Evolutionary conservation across 306 rosid genomes (phyloP).

Genomic region (Quercus berberidifolia): DNA sequence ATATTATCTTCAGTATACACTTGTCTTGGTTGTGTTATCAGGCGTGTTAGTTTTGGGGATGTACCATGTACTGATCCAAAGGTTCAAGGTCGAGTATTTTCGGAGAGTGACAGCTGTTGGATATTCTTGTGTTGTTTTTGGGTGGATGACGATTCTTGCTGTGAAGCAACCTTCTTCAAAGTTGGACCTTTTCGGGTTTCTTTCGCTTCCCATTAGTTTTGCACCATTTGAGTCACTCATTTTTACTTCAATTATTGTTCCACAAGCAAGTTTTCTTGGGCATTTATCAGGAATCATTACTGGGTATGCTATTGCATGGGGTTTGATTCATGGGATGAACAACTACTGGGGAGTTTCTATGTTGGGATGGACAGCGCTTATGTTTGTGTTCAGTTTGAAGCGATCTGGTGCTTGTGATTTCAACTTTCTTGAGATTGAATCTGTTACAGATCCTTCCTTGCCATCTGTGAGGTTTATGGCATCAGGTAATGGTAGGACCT

Average conservation of each 20-base stretch:
- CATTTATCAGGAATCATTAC: slow-evolving; percentile 91
- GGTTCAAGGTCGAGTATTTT: slow-evolving; percentile 81
- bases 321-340: slow-evolving; percentile 90
- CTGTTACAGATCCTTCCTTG: slow-evolving; percentile 72
- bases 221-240: slow-evolving; percentile 94
- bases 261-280: slow-evolving; percentile 95
- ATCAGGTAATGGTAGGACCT: slow-evolving; percentile 69
- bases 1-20: slow-evolving; percentile 91
- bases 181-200: slow-evolving; percentile 88
- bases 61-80: slow-evolving; percentile 80
- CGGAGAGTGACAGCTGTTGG: slow-evolving; percentile 92
- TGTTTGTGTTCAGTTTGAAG: slow-evolving; percentile 73
- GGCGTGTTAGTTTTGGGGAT: slow-evolving; percentile 73
- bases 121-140: slow-evolving; percentile 98
- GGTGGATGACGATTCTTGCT: slow-evolving; percentile 97
- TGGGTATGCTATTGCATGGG: slow-evolving; percentile 98
- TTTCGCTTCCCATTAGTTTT: slow-evolving; percentile 93
- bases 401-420: slow-evolving; percentile 65
- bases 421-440: slow-evolving; percentile 84
- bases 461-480: slow-evolving; percentile 75
- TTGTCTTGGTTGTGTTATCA: slow-evolving; percentile 73
- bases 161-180: slow-evolving; percentile 91
- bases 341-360: slow-evolving; percentile 83
- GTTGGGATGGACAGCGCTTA: slow-evolving; percentile 74
- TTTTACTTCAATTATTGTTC: slow-evolving; percentile 91